Conservation (phyloP, 1,284 basidiomycete genomes). For the Moesziomyces globuligerus region DNA sequence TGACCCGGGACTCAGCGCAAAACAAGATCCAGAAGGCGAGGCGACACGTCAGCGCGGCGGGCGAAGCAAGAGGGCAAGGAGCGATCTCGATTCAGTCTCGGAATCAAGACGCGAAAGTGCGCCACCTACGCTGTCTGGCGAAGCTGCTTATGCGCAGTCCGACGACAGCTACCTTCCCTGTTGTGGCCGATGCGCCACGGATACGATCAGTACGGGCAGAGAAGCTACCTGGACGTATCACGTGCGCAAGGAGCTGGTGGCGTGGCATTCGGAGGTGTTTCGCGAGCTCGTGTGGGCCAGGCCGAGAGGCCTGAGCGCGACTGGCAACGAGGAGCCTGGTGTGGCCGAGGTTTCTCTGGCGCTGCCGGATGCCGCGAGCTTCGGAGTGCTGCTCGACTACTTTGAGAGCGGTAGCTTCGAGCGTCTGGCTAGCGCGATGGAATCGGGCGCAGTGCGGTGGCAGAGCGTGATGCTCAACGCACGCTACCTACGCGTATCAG, state of each 20-base stretch:
- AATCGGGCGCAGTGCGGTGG: constrained; percentile 12
- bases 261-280: constrained; percentile 1
- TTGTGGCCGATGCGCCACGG: not conserved
- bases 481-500: constrained; percentile 5
- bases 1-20: not conserved
- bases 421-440: constrained; percentile 11
- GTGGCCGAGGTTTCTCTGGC: not conserved
- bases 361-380: constrained; percentile 14
- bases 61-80: not conserved
- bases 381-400: constrained; percentile 15
- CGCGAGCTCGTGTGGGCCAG: not conserved
- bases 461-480: constrained; percentile 28
- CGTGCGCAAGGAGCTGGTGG: constrained; percentile 12
- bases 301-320: not conserved
- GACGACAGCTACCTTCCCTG: not conserved
- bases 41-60: too few species aligned
- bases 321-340: not conserved
- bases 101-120: constrained; percentile 11
- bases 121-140: constrained; percentile 2
- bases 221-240: not conserved
- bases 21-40: not conserved
- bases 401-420: constrained; percentile 25
- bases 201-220: not conserved
- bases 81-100: not conserved
- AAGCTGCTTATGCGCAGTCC: not conserved